phyloP scores from a whole-genome alignment of 768 basidiomycete genomes.

The Boletus subparvulus region DNA sequence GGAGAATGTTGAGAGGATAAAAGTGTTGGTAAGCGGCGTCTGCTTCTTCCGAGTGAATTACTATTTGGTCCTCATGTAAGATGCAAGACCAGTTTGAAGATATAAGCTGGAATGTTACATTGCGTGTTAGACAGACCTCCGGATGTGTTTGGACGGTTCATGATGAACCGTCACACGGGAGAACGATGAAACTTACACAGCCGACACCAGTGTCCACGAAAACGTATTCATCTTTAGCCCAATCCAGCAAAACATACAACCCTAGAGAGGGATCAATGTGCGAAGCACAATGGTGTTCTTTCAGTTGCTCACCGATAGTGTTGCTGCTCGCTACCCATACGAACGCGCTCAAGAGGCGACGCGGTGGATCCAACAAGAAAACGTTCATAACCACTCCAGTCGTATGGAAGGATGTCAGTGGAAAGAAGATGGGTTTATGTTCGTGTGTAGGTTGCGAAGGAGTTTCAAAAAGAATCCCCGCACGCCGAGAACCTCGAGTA shows the following conservation, averaged over 20 bases:
- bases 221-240: conserved; percentile 63
- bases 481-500: conserved; percentile 6
- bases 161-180: neutral
- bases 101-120: conserved; percentile 41
- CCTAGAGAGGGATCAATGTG: conserved; percentile 42
- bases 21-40: conserved; percentile 67
- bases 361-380: conserved; percentile 66
- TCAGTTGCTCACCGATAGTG: conserved; percentile 28
- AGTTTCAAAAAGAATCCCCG: conserved; percentile 12
- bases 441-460: conserved; percentile 10
- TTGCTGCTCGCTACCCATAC: conserved; percentile 57
- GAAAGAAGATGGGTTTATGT: conserved; percentile 50
- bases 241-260: conserved; percentile 64
- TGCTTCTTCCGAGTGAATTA: conserved; percentile 72
- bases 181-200: conserved; percentile 50
- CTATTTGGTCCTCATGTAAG: conserved; percentile 61
- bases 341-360: conserved; percentile 62
- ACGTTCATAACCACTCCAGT: conserved; percentile 75
- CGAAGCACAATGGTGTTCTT: neutral
- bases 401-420: conserved; percentile 62
- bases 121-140: conserved; percentile 1
- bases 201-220: conserved; percentile 73
- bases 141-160: neutral
- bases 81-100: conserved; percentile 82
- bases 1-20: conserved; percentile 50